These are phyloP conservation scores for Punica granatum DNA, from an alignment of 345 rosid genomes.

Conservation along the genomic window DNA sequence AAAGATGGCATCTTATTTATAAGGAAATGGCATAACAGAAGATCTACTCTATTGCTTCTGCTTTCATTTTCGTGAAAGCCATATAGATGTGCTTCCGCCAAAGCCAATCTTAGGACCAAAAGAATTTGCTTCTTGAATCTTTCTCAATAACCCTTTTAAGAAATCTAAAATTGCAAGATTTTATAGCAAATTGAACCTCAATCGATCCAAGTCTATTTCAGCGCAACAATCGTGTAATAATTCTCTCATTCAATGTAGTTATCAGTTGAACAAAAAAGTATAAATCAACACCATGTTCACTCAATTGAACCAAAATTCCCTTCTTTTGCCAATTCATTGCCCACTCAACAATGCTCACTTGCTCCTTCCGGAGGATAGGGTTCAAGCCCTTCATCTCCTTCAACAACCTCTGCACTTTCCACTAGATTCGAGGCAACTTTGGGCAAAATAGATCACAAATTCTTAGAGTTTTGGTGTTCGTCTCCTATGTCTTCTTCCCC, in stretches of 20 bases:
- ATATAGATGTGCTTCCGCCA: too few species aligned
- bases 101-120: too few species aligned
- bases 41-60: neutral
- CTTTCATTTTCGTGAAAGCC: neutral
- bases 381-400: too few species aligned
- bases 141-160: too few species aligned
- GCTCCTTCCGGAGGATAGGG: constrained; percentile 93
- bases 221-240: neutral
- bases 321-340: constrained; percentile 96
- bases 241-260: neutral
- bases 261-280: neutral
- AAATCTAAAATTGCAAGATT: too few species aligned
- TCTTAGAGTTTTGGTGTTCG: too few species aligned
- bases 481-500: too few species aligned
- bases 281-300: constrained; percentile 76
- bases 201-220: neutral
- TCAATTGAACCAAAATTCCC: constrained; percentile 86
- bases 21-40: neutral
- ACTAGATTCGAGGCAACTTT: too few species aligned
- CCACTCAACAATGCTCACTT: constrained; percentile 98
- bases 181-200: neutral
- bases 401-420: too few species aligned
- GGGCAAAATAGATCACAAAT: too few species aligned
- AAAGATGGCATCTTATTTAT: neutral
- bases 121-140: too few species aligned